Conservation (phyloP, 495 filamentous ascomycete species). For the Lentithecium fluviatile region DNA sequence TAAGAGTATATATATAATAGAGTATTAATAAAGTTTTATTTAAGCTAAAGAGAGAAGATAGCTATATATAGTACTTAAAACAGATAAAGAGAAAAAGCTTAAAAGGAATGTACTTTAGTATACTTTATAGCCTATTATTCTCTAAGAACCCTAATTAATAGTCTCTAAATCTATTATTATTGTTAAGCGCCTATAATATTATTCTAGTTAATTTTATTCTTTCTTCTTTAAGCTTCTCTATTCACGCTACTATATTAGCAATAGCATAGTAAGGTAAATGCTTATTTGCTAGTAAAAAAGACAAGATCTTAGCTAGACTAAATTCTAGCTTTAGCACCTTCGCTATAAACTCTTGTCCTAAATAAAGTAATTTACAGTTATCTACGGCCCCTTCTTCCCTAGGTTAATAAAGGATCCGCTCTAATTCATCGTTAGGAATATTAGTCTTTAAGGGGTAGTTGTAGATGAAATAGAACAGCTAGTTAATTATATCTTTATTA, state of each 20-base stretch:
- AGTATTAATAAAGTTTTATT: no score
- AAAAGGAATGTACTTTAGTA: no score
- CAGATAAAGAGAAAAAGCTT: no score
- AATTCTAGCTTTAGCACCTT: slow-evolving; percentile 19
- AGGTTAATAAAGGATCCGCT: background rate
- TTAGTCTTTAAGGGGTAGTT: slow-evolving; percentile 16
- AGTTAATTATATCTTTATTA: slow-evolving; percentile 18
- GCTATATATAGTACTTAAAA: no score
- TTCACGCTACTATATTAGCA: slow-evolving; percentile 16
- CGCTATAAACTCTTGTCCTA: slow-evolving; percentile 15
- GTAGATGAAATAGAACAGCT: slow-evolving; percentile 25
- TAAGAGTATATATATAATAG: no score
- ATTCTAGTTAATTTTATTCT: slow-evolving; percentile 20
- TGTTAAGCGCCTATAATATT: slow-evolving; percentile 16
- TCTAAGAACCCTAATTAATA: slow-evolving; percentile 6
- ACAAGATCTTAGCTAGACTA: slow-evolving; percentile 20
- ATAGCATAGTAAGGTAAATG: slow-evolving; percentile 17
- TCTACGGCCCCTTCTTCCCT: slow-evolving; percentile 12
- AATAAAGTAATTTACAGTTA: slow-evolving; percentile 20
- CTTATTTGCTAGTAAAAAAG: slow-evolving; percentile 20
- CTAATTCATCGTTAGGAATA: slow-evolving; percentile 2
- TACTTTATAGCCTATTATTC: no score
- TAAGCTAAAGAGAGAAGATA: no score
- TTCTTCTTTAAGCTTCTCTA: slow-evolving; percentile 20
- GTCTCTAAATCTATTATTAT: slow-evolving; percentile 9